Evolutionary conservation across 2,329 filamentous ascomycete species (phyloP), one percentile per base, ranked within the genome.

Genomic region (Fusarium solani-melongenae): DNA sequence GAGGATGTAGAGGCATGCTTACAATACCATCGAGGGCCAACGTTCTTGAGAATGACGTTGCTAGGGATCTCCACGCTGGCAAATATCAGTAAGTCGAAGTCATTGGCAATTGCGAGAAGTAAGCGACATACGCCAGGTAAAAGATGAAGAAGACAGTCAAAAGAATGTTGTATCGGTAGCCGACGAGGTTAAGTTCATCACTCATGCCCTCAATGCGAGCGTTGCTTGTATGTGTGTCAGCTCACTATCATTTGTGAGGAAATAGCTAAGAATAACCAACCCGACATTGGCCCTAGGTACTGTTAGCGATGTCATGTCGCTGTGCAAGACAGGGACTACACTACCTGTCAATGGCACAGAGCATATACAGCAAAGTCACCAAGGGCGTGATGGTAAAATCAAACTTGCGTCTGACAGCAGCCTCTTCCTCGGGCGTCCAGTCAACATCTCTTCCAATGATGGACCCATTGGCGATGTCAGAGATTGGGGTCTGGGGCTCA

Each of bases 171-270:
- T 29, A 53, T 20, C 49, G 27, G 29, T 53, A 53, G 6, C 49
- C 49, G 49, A 29, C 3, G 49, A 53, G 49, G 7, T 53, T 53
- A 17, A 53, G 49, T 5, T 53, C 49, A n/a, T 29, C 24, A 20
- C 49, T 31, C 49, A 53, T 53, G 10, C 49, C 49, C 29, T 53
- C 49, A 8, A 53, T 53, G n/a, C 49, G 49, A 20, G 49, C 49
- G 12, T 53, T 53, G n/a, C 49, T 53, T n/a, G 17, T 12, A 2
- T 12, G 0, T 14, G 10, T 14, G 27, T 53, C 3, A 31, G 49
- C 1, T 31, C 10, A 20, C 17, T 31, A 5, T 6, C 14, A 2
- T 22, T 5, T 2, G 10, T 46, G 14, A 10, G 41, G 41, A 24
- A 24, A 2, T 3, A 46, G 4, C 14, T 6, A 4, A 46, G 14